These are phyloP conservation scores for Escovopsis weberi DNA, from an alignment of 2,329 filamentous ascomycete species.

Conservation along the genomic window DNA sequence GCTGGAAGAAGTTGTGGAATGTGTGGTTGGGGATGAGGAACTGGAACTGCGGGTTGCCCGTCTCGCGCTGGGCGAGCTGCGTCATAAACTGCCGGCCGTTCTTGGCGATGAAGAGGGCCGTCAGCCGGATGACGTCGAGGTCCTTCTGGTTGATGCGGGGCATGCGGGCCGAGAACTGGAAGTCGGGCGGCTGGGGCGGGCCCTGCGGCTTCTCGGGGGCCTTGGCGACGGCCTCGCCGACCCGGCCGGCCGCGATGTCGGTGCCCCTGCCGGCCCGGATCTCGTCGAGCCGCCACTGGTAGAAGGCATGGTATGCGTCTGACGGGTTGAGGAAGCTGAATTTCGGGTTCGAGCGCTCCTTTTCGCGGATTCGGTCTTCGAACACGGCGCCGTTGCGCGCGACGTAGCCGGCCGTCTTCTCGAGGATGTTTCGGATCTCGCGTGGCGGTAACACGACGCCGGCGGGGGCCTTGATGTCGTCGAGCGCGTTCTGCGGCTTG, in stretches of 20 bases:
- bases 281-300: slow-evolving; percentile 79
- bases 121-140: slow-evolving; percentile 58
- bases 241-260: slow-evolving; percentile 59
- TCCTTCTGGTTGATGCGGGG: slow-evolving; percentile 94
- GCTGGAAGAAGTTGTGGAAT: slow-evolving; percentile 88
- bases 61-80: slow-evolving; percentile 72
- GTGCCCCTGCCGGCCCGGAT: slow-evolving; percentile 74
- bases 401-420: slow-evolving; percentile 91
- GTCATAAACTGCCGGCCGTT: slow-evolving; percentile 90
- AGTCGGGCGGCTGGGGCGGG: slow-evolving; percentile 72
- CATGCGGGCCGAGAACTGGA: slow-evolving; percentile 91
- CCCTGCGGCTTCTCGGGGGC: slow-evolving; percentile 52
- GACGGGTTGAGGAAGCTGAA: slow-evolving; percentile 71
- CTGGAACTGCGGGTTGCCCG: slow-evolving; percentile 87
- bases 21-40: slow-evolving; percentile 92
- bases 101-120: slow-evolving; percentile 83
- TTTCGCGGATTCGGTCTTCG: slow-evolving; percentile 73
- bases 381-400: slow-evolving; percentile 53
- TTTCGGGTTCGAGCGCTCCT: slow-evolving; percentile 73
- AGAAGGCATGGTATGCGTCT: slow-evolving; percentile 80
- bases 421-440: slow-evolving; percentile 70
- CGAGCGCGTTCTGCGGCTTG: slow-evolving; percentile 37
- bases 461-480: slow-evolving; percentile 62
- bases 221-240: slow-evolving; percentile 33
- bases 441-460: slow-evolving; percentile 82